Evolutionary conservation across 192 early-diverging fungal genomes (phyloP).

Genomic region (Linnemannia zychae): DNA sequence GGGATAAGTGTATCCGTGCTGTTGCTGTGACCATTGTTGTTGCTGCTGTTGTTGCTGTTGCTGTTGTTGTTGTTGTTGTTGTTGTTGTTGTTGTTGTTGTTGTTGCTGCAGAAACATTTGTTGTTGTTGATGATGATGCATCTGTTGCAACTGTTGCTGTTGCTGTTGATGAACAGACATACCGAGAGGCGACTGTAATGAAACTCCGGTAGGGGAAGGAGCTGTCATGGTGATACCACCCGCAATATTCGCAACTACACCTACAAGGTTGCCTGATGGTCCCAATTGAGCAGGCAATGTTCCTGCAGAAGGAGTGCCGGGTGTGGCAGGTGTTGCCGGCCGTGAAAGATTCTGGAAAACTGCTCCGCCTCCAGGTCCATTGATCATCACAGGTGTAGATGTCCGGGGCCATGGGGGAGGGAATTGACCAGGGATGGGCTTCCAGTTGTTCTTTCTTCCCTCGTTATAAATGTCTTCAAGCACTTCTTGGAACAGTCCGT

Average conservation of each 20-base stretch:
- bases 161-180: neutral
- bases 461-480: slow-evolving; percentile 90
- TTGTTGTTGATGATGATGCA: slow-evolving; percentile 26
- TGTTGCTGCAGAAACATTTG: slow-evolving; percentile 27
- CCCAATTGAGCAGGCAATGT: neutral
- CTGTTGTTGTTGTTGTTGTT: slow-evolving; percentile 9
- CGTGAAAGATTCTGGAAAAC: slow-evolving; percentile 35
- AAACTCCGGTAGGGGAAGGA: neutral
- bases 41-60: neutral
- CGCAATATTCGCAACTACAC: neutral
- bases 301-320: neutral
- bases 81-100: slow-evolving; percentile 18
- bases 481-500: slow-evolving; percentile 77
- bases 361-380: neutral
- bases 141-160: slow-evolving; percentile 12
- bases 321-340: slow-evolving; percentile 22
- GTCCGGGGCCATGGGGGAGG: slow-evolving; percentile 49
- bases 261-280: neutral
- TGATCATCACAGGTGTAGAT: neutral
- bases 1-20: neutral
- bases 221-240: neutral
- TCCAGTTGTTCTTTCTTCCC: slow-evolving; percentile 72
- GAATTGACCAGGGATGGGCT: slow-evolving; percentile 58
- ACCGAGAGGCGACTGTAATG: neutral
- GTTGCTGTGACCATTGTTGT: neutral